These are phyloP conservation scores for Paecilomyces sp. DNA, from an alignment of 2,329 filamentous ascomycete species.

Conservation along the genomic window DNA sequence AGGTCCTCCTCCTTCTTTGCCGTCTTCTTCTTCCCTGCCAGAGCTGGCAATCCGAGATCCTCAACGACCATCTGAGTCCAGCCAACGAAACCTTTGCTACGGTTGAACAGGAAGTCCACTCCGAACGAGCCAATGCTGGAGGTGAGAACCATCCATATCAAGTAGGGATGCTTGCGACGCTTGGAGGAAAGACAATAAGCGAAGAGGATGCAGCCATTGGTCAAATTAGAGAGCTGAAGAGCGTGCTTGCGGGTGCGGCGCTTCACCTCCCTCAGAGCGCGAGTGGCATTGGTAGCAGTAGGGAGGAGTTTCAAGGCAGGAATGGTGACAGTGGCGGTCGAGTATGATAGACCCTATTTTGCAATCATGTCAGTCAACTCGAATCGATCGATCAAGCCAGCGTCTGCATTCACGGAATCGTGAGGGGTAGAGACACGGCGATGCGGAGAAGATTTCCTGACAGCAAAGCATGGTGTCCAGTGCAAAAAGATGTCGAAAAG, in stretches of 20 bases:
- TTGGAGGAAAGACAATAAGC: slow-evolving; percentile 72
- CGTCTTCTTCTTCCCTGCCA: slow-evolving; percentile 6
- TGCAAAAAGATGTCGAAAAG: slow-evolving; percentile 3
- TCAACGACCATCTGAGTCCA: slow-evolving; percentile 30
- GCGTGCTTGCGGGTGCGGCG: slow-evolving; percentile 58
- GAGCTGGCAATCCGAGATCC: slow-evolving; percentile 31
- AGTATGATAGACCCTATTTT: slow-evolving; percentile 76
- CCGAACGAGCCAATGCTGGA: slow-evolving; percentile 37
- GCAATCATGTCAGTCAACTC: slow-evolving; percentile 6
- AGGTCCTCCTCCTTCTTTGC: slow-evolving; percentile 29
- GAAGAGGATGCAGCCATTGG: slow-evolving; percentile 64
- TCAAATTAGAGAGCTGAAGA: slow-evolving; percentile 59
- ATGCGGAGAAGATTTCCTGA: not conserved
- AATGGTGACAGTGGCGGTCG: slow-evolving; percentile 68
- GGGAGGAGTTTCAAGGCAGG: slow-evolving; percentile 76
- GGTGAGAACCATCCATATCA: slow-evolving; percentile 74
- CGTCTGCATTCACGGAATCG: not conserved
- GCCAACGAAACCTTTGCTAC: slow-evolving; percentile 46
- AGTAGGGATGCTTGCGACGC: slow-evolving; percentile 74
- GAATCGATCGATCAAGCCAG: not conserved
- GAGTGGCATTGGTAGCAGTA: slow-evolving; percentile 62
- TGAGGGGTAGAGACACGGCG: not conserved
- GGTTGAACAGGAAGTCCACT: slow-evolving; percentile 68
- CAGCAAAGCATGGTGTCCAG: slow-evolving; percentile 3
- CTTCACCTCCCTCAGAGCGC: slow-evolving; percentile 63